Percentiles rank a stretch among this genome's conserved stretches.
These are phyloP conservation scores for Ustilago shanxiensis DNA, from an alignment of 1,284 basidiomycete species.

Conservation along the genomic window DNA sequence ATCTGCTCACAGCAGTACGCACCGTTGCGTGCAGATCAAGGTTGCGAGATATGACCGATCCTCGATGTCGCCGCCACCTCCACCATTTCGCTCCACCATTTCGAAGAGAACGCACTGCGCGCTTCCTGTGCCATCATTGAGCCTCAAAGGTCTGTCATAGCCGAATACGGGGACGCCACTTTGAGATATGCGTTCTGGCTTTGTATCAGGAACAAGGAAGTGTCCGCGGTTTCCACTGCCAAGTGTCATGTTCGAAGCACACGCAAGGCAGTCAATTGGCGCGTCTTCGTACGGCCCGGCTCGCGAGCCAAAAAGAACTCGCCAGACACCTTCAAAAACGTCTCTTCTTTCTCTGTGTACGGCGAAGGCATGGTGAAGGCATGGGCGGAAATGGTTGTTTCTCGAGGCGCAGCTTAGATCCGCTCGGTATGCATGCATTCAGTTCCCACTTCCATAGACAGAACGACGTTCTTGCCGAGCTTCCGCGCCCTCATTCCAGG, in stretches of 20 bases:
- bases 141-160: not conserved
- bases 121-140: not conserved
- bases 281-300: too few species aligned
- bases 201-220: not conserved
- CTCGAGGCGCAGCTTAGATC: not conserved
- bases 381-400: not conserved
- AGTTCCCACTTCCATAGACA: too few species aligned
- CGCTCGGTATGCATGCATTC: too few species aligned
- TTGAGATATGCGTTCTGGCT: not conserved
- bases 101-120: not conserved
- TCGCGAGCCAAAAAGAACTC: too few species aligned
- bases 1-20: not conserved
- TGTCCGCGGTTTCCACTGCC: not conserved
- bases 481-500: too few species aligned
- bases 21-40: slow-evolving; percentile 9
- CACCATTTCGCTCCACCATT: not conserved
- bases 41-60: slow-evolving; percentile 7
- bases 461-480: too few species aligned
- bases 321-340: too few species aligned
- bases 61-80: not conserved
- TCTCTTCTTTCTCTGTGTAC: not conserved
- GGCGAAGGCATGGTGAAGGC: not conserved
- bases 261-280: too few species aligned
- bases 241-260: not conserved
- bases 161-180: slow-evolving; percentile 4